phyloP scores from a whole-genome alignment of 2,329 filamentous ascomycete species.

The Corynespora cassiicola region DNA sequence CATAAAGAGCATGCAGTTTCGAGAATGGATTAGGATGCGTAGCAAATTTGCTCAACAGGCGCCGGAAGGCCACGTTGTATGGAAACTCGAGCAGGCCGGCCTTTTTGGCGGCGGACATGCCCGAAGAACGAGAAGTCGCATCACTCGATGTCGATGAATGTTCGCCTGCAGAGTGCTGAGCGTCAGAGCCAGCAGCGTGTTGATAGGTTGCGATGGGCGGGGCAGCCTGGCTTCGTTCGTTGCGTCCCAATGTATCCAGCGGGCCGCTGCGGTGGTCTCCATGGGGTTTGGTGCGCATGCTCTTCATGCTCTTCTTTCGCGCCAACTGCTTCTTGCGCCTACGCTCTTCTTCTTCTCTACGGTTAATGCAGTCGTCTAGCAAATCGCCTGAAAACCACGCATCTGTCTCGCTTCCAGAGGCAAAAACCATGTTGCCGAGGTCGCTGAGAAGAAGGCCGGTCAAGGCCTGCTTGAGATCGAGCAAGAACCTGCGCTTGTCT shows the following conservation, averaged over 20 bases:
- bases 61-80: slow-evolving; percentile 79
- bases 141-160: slow-evolving; percentile 54
- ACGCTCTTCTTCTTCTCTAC: slow-evolving; percentile 45
- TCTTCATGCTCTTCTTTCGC: slow-evolving; percentile 65
- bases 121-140: slow-evolving; percentile 49
- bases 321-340: slow-evolving; percentile 44
- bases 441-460: slow-evolving; percentile 89
- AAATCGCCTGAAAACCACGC: slow-evolving; percentile 76
- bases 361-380: slow-evolving; percentile 51
- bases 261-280: slow-evolving; percentile 47
- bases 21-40: slow-evolving; percentile 86
- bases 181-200: slow-evolving; percentile 45
- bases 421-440: slow-evolving; percentile 83
- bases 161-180: slow-evolving; percentile 52
- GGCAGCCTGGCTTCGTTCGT: slow-evolving; percentile 48
- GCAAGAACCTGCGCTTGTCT: slow-evolving; percentile 79
- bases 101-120: slow-evolving; percentile 50
- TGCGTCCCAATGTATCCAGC: slow-evolving; percentile 51
- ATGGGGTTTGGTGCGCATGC: slow-evolving; percentile 54
- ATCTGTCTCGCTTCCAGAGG: slow-evolving; percentile 92
- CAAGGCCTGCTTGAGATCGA: slow-evolving; percentile 77
- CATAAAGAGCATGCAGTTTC: slow-evolving; percentile 83
- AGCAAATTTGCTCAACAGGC: slow-evolving; percentile 83
- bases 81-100: slow-evolving; percentile 69
- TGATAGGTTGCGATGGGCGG: slow-evolving; percentile 51